Evolutionary conservation across 2,329 filamentous ascomycete genomes (phyloP).

Genomic region (Fusarium multiceps): DNA sequence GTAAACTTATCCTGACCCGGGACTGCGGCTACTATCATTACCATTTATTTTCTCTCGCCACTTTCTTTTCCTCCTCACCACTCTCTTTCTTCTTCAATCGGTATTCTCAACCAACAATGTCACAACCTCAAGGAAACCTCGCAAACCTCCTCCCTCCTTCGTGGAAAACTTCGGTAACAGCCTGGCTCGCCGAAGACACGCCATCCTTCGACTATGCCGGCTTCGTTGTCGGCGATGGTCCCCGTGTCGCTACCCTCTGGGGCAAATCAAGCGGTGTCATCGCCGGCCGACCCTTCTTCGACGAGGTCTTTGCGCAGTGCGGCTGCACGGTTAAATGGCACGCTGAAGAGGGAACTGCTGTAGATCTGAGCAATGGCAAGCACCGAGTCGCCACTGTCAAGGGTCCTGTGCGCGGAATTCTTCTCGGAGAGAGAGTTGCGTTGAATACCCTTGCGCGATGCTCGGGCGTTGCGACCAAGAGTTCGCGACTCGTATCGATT

Average conservation of each 20-base stretch:
- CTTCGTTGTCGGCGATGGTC: constrained; percentile 86
- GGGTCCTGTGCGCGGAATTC: constrained; percentile 81
- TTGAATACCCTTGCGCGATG: constrained; percentile 91
- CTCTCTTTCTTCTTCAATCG: background rate
- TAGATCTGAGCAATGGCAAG: constrained; percentile 70
- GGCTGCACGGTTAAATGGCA: constrained; percentile 95
- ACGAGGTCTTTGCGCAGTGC: constrained; percentile 90
- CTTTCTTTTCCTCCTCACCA: background rate
- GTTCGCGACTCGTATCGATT: constrained; percentile 63
- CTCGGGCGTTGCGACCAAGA: constrained; percentile 86
- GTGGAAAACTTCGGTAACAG: constrained; percentile 82
- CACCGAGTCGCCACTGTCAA: constrained; percentile 80
- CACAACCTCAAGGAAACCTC: constrained; percentile 55
- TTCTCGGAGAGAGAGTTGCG: constrained; percentile 93
- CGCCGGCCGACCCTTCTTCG: constrained; percentile 93
- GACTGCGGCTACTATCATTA: background rate
- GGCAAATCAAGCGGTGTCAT: constrained; percentile 81
- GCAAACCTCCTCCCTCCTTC: constrained; percentile 83
- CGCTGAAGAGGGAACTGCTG: constrained; percentile 75
- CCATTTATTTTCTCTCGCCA: background rate
- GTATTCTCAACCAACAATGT: constrained; percentile 21
- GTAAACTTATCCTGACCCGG: constrained; percentile 6
- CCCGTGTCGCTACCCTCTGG: constrained; percentile 73
- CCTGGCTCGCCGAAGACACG: constrained; percentile 96
- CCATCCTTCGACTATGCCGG: constrained; percentile 97